Conservation (phyloP, 1,139 yeast species). For the Sugiyamaella grinbergsii region DNA sequence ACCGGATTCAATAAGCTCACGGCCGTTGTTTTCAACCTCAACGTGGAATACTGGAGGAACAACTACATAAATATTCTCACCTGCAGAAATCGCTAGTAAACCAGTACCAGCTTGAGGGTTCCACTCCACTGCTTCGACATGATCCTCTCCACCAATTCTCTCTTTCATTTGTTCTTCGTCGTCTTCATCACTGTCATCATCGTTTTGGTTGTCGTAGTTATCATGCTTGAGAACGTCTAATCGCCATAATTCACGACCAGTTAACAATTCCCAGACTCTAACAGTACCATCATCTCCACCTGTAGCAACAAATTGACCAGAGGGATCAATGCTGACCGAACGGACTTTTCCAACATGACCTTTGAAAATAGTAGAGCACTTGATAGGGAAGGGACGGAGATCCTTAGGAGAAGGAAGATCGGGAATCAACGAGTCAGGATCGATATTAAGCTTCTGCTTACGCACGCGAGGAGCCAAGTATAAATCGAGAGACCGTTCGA, state of each 20-base stretch:
- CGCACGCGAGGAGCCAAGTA: slow-evolving; percentile 97
- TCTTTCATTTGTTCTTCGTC: slow-evolving; percentile 39
- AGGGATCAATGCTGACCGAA: slow-evolving; percentile 79
- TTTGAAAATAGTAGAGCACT: slow-evolving; percentile 75
- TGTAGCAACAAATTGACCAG: slow-evolving; percentile 94
- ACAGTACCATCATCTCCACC: slow-evolving; percentile 97
- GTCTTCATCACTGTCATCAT: slow-evolving; percentile 43
- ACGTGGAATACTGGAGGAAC: slow-evolving; percentile 92
- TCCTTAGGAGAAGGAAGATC: slow-evolving; percentile 97
- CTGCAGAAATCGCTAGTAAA: slow-evolving; percentile 79
- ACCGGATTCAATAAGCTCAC: slow-evolving; percentile 80
- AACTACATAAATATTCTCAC: slow-evolving; percentile 72
- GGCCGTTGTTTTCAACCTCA: slow-evolving; percentile 80
- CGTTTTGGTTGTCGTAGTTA: slow-evolving; percentile 48
- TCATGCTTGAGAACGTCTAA: slow-evolving; percentile 50
- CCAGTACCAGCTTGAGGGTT: slow-evolving; percentile 71
- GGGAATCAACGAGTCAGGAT: slow-evolving; percentile 94
- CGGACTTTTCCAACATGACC: slow-evolving; percentile 88
- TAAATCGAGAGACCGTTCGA: slow-evolving; percentile 90
- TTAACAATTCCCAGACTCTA: slow-evolving; percentile 92
- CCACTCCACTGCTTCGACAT: slow-evolving; percentile 85
- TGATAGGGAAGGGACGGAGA: slow-evolving; percentile 96
- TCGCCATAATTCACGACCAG: slow-evolving; percentile 90
- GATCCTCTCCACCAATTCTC: slow-evolving; percentile 55
- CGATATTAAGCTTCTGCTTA: slow-evolving; percentile 85